phyloP scores from a whole-genome alignment of 2,329 filamentous ascomycete species.

The Cercospora zeina region DNA sequence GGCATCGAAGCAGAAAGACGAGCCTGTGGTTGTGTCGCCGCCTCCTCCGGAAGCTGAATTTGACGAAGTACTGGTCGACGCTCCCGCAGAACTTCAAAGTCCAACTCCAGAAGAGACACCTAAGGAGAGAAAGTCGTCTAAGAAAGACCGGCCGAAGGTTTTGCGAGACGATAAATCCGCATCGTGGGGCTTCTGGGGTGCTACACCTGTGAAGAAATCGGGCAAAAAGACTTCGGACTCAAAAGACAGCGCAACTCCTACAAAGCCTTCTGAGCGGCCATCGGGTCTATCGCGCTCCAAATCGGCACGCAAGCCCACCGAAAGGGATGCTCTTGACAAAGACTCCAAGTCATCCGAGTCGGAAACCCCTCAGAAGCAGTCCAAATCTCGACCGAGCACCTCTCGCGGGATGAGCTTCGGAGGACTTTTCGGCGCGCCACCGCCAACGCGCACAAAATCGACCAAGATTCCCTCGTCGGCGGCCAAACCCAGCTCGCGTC shows the following conservation, averaged over 20 bases:
- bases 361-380: slow-evolving; percentile 63
- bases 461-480: slow-evolving; percentile 56
- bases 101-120: slow-evolving; percentile 50
- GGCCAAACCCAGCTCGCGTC: slow-evolving; percentile 54
- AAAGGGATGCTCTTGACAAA: slow-evolving; percentile 56
- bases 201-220: slow-evolving; percentile 42
- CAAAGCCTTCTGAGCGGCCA: slow-evolving; percentile 43
- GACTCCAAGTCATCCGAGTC: slow-evolving; percentile 71
- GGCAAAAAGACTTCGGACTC: slow-evolving; percentile 52
- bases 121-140: slow-evolving; percentile 59
- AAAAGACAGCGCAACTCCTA: slow-evolving; percentile 44
- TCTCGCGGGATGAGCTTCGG: slow-evolving; percentile 60
- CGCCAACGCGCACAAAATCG: slow-evolving; percentile 63
- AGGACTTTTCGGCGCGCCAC: slow-evolving; percentile 56
- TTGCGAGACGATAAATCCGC: slow-evolving; percentile 65
- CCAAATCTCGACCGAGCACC: slow-evolving; percentile 55
- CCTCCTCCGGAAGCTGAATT: slow-evolving; percentile 18
- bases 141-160: slow-evolving; percentile 75
- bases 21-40: slow-evolving; percentile 37
- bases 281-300: slow-evolving; percentile 56
- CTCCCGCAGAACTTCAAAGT: slow-evolving; percentile 48
- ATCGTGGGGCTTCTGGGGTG: slow-evolving; percentile 73
- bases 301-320: slow-evolving; percentile 56
- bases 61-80: slow-evolving; percentile 35
- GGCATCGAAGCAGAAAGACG: slow-evolving; percentile 40